Percentiles rank a stretch among this genome's conserved stretches.
phyloP scores from a whole-genome alignment of 1,284 basidiomycete species.

The Tetrapyrgos nigripes region DNA sequence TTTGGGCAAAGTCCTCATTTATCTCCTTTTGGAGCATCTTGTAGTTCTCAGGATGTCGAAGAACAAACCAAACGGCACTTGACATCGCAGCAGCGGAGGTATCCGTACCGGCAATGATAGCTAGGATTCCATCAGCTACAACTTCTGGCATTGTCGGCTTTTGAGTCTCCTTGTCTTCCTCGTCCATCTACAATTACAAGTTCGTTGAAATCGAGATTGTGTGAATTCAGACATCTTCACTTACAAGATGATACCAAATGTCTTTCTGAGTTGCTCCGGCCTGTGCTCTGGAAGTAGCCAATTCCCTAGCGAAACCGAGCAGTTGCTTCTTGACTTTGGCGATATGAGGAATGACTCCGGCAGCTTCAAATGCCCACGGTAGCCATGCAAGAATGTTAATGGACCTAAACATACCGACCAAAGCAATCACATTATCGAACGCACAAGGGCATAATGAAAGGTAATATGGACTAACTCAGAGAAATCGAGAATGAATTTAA shows the following conservation, averaged over 20 bases:
- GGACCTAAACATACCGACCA: too few species aligned
- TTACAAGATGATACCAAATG: constrained; percentile 50
- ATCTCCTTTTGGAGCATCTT: constrained; percentile 56
- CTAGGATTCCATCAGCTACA: constrained; percentile 51
- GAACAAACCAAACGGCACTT: constrained; percentile 49
- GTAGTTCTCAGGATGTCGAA: constrained; percentile 50
- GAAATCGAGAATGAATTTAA: too few species aligned
- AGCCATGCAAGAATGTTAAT: too few species aligned
- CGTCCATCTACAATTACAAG: constrained; percentile 44
- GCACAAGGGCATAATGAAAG: too few species aligned
- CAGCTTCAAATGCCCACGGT: too few species aligned
- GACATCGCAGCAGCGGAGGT: constrained; percentile 56
- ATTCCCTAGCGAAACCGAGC: constrained; percentile 37
- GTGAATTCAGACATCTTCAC: not conserved
- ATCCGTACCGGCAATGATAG: constrained; percentile 64
- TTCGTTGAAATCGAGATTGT: not conserved
- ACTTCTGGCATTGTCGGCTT: constrained; percentile 44
- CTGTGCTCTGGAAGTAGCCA: constrained; percentile 39
- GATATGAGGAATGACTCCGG: not conserved
- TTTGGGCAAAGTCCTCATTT: constrained; percentile 48
- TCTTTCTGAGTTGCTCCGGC: constrained; percentile 47
- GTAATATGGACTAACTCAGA: too few species aligned
- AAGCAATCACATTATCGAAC: too few species aligned
- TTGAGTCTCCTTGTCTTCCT: constrained; percentile 44
- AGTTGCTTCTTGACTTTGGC: constrained; percentile 26